Percentiles rank a stretch among this genome's conserved stretches.
Evolutionary conservation across 129 eudicot genomes (phyloP).

Genomic region (Artemisia argyi): DNA sequence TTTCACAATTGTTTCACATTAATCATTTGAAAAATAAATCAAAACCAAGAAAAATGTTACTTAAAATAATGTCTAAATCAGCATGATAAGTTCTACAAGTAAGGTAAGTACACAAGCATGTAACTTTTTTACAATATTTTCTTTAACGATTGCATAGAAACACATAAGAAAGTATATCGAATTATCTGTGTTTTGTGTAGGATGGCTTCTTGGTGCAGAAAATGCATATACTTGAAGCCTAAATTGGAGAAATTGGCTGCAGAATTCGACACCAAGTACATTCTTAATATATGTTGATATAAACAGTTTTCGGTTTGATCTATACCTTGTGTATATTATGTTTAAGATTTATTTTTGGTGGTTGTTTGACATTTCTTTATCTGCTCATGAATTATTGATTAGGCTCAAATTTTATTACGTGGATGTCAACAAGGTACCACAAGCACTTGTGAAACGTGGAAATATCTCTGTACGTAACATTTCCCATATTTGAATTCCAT

Average conservation of each 20-base stretch:
- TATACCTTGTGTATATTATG: background rate
- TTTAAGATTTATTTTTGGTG: background rate
- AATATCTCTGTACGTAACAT: slow-evolving; percentile 67
- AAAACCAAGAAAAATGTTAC: too few relatives aligned
- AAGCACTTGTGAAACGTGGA: slow-evolving; percentile 87
- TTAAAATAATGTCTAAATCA: too few relatives aligned
- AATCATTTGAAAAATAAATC: too few relatives aligned
- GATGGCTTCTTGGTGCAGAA: slow-evolving; percentile 99
- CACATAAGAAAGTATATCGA: background rate
- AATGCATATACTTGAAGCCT: slow-evolving; percentile 96
- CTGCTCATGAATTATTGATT: slow-evolving; percentile 1
- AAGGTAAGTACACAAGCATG: too few relatives aligned
- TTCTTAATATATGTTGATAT: background rate
- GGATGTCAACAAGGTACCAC: slow-evolving; percentile 97
- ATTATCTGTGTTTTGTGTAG: slow-evolving; percentile 38
- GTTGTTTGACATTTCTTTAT: slow-evolving; percentile 6
- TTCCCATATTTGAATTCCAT: background rate
- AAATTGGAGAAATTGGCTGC: slow-evolving; percentile 95
- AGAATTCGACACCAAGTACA: slow-evolving; percentile 78
- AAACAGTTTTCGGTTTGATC: background rate
- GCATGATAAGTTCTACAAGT: too few relatives aligned
- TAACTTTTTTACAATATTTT: too few relatives aligned
- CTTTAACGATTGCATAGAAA: background rate
- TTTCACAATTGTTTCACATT: too few relatives aligned
- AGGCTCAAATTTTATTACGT: slow-evolving; percentile 76